Base-by-base conservation (phyloP, 768 basidiomycete genomes). In the Leccinum olivaceopallidum region DNA sequence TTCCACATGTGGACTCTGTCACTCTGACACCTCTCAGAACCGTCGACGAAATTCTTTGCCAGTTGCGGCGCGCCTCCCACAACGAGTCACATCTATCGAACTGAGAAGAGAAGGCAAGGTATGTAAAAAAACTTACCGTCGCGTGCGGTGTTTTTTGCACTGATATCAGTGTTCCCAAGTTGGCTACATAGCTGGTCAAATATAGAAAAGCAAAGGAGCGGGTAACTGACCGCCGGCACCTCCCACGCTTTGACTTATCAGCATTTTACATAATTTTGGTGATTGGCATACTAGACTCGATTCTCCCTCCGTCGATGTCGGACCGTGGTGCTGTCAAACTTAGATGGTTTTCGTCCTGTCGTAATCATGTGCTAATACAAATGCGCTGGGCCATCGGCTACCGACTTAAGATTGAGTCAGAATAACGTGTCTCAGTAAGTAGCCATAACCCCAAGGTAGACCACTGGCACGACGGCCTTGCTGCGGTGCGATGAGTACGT, bases 191-290 rank as follows among this genome's bases (percentile, higher is more conserved):
- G 13, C 34, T 13, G 2, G 36, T 57, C 20, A 13, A 14, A 53
- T 39, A 54, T 37, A 42, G 44, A 57, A 50, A 37, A 56, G 28
- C 2, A 24, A 22, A 26, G 55, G 30, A 20, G 24, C 20, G 28
- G 32, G 12, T 42, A 26, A 22, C 55, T 42, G 24, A 48, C 34
- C 24, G 32, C 37, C 30, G 9, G 9, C 30, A 30, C 9, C 34
- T 18, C 18, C 5, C 56, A 34, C 56, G 14, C 50, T 26, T 22
- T 8, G 10, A 30, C 42, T 65, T 62, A 65, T 65, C 63, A 56
- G 26, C 48, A 30, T n/a, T 8, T 12, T 13, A 28, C 24, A 58
- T 59, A 57, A 59, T 55, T 55, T 34, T 53, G 53, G 32, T 24
- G 63, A 65, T 65, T 60, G 58, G 20, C 54, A 49, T 26, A 28